These are phyloP conservation scores for Suillus cothurnatus DNA, from an alignment of 768 basidiomycete species.

Conservation along the genomic window DNA sequence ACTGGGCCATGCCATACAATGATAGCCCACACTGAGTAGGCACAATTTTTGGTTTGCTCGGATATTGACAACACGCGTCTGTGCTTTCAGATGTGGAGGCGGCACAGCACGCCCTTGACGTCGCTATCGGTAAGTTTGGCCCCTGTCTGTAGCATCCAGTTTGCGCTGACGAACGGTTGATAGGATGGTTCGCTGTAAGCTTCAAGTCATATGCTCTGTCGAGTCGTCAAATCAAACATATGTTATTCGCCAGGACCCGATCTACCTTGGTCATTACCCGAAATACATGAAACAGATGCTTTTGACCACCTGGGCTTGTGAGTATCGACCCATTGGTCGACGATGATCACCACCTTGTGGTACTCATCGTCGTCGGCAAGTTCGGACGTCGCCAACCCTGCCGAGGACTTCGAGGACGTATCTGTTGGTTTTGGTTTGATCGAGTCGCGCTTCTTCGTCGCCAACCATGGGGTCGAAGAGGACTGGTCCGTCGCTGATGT, in stretches of 20 bases:
- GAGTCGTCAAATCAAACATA: neutral
- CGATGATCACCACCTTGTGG: too few relatives aligned
- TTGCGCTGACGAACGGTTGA: constrained; percentile 19
- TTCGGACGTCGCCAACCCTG: too few relatives aligned
- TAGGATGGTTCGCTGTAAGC: constrained; percentile 63
- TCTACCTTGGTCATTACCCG: constrained; percentile 75
- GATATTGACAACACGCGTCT: constrained; percentile 9
- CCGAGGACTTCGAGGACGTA: too few relatives aligned
- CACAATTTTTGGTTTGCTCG: neutral
- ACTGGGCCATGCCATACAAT: constrained; percentile 76
- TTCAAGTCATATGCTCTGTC: neutral
- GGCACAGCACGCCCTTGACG: constrained; percentile 72
- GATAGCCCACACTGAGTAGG: constrained; percentile 68
- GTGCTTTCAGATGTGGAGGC: constrained; percentile 56
- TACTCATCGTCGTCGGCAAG: too few relatives aligned
- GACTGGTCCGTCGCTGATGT: too few relatives aligned
- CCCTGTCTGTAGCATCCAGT: constrained; percentile 26
- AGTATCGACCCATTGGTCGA: too few relatives aligned
- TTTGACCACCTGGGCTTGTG: too few relatives aligned
- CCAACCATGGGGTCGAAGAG: too few relatives aligned
- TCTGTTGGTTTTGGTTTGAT: too few relatives aligned
- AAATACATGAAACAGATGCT: constrained; percentile 55
- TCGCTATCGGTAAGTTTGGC: constrained; percentile 60
- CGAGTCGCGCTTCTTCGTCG: too few relatives aligned
- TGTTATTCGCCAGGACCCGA: constrained; percentile 47